Evolutionary conservation across 1,139 yeast species (phyloP).

Genomic region (Sugiyamaella sp.): DNA sequence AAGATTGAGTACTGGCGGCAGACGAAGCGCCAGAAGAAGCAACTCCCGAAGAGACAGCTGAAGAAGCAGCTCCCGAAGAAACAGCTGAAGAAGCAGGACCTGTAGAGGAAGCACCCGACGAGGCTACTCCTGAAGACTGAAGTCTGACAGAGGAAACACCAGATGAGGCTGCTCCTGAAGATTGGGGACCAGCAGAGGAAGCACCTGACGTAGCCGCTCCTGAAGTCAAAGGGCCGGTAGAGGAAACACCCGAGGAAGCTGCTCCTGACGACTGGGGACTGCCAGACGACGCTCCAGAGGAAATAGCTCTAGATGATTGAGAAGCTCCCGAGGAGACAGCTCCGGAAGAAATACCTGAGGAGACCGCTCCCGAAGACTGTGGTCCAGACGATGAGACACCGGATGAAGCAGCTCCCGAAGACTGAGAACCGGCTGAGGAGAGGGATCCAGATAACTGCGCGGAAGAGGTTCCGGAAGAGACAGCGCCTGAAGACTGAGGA

Average conservation of each 20-base stretch:
- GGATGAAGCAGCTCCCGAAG: background rate
- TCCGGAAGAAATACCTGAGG: background rate
- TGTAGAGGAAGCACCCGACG: background rate
- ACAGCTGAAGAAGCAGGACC: background rate
- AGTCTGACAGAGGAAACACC: background rate
- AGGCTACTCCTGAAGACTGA: background rate
- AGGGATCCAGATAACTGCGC: too few relatives aligned
- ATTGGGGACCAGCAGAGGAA: background rate
- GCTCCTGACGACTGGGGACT: too few relatives aligned
- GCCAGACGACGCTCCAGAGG: background rate
- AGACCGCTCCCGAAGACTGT: background rate
- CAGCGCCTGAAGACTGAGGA: background rate
- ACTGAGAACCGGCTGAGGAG: background rate
- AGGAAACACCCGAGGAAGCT: background rate
- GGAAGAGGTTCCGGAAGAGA: background rate
- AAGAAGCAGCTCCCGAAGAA: slow-evolving; percentile 2
- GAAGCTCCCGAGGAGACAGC: background rate
- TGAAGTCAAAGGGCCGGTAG: background rate
- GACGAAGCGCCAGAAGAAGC: background rate
- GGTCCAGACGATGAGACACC: background rate
- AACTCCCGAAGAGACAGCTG: background rate
- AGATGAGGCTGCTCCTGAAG: background rate
- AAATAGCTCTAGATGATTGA: background rate
- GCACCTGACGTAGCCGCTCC: background rate
- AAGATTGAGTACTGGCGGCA: background rate